Percentiles rank a stretch among this genome's conserved stretches.
These are phyloP conservation scores for Chenopodium suecicum DNA, from an alignment of 148 eudicot genomes.

Conservation along the genomic window DNA sequence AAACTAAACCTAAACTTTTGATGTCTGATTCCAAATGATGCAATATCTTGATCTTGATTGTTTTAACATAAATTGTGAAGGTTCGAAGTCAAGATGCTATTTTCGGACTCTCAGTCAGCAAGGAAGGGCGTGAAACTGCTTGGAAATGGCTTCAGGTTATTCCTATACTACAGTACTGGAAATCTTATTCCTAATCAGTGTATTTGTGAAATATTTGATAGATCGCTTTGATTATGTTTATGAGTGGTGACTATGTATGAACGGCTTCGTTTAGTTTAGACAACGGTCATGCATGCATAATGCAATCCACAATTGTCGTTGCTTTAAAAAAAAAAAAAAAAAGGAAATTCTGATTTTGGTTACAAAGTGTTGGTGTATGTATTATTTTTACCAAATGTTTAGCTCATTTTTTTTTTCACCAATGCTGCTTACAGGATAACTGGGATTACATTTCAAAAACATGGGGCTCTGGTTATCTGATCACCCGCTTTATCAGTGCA, in stretches of 20 bases:
- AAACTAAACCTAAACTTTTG: background rate
- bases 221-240: background rate
- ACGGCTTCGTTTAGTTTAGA: background rate
- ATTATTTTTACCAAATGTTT: background rate
- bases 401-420: background rate
- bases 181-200: background rate
- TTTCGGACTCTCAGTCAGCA: slow-evolving; percentile 61
- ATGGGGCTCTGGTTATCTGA: slow-evolving; percentile 77
- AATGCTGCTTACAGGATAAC: slow-evolving; percentile 50
- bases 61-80: slow-evolving; percentile 31
- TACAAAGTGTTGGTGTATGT: background rate
- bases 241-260: background rate
- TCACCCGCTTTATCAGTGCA: slow-evolving; percentile 69
- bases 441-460: slow-evolving; percentile 79
- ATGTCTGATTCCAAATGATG: background rate
- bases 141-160: slow-evolving; percentile 91
- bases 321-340: background rate
- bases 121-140: slow-evolving; percentile 78
- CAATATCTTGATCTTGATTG: background rate
- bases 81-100: slow-evolving; percentile 93
- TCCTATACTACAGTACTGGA: background rate
- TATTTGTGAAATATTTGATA: background rate
- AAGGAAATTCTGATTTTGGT: background rate
- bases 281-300: background rate
- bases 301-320: background rate